Base-by-base conservation (phyloP, 192 early-diverging fungal species). In the Backusella liffmaniae region DNA sequence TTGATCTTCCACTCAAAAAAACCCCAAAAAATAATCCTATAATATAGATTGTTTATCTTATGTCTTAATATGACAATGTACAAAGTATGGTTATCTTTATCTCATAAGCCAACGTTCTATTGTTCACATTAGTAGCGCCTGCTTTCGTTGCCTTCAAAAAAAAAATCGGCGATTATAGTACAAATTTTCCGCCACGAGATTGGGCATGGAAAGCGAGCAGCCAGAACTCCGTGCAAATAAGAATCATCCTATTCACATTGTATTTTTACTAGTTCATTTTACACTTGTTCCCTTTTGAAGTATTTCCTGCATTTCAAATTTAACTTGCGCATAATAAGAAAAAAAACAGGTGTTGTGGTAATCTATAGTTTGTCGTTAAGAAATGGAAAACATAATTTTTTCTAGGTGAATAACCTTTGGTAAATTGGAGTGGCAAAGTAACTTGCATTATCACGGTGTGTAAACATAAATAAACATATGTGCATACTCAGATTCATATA, bases 151-250 rank as follows among this genome's bases (percentile, higher is more conserved):
- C 12, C 23, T 62, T 29, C 26, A 62, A 62, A 62, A 26, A 59
- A 49, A 49, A 49, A 1, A 29, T 62, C 56, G 56, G 56, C 12
- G 56, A 62, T 62, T 62, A 62, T 62, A 56, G 53, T 29, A 62
- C 51, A 62, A 62, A 62, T 29, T 26, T 62, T 29, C 56, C 56
- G 56, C 56, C 26, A 29, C 21, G 26, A 62, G 46, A 49, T 49
- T 62, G 26, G 23, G 3, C 56, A 29, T 62, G 9, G 56, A 29
- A 62, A 26, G n/a, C n/a, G 56, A 29, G 29, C 26, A 29, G 1
- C 56, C 10, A 29, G 56, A 62, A 62, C 56, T 62, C 56, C 56
- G 56, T 62, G 56, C 56, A 62, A 62, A 62, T 62, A 62, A 62
- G 3, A 29, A 62, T 62, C 26, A 23, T 12, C 29, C 23, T 29